Conservation (phyloP, 2,329 filamentous ascomycete species). For the Aureobasidium sp. region DNA sequence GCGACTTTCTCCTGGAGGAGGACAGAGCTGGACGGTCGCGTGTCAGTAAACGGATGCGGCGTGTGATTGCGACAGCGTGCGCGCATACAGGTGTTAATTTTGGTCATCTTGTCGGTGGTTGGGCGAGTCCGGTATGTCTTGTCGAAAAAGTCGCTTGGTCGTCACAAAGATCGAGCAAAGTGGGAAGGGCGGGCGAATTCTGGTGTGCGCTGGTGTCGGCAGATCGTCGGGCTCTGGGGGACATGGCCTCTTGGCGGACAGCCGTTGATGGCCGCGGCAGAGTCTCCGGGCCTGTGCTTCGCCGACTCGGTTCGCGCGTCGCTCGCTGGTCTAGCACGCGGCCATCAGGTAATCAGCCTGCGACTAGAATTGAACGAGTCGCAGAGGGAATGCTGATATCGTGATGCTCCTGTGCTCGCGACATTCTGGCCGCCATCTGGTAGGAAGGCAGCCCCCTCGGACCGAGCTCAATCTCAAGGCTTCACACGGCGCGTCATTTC, state of each 20-base stretch:
- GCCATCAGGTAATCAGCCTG: too few relatives aligned
- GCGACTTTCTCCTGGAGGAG: constrained; percentile 95
- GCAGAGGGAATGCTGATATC: too few relatives aligned
- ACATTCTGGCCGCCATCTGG: background rate
- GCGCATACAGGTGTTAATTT: constrained; percentile 56
- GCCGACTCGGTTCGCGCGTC: too few relatives aligned
- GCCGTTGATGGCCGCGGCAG: too few relatives aligned
- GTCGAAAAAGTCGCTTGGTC: constrained; percentile 17
- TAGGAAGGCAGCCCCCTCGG: background rate
- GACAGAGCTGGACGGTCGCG: constrained; percentile 47
- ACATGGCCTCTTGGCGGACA: too few relatives aligned
- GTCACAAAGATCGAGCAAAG: constrained; percentile 2
- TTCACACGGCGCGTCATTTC: background rate
- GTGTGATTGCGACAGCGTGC: background rate
- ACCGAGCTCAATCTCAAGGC: background rate
- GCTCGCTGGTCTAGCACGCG: too few relatives aligned
- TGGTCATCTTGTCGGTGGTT: constrained; percentile 56
- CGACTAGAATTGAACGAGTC: too few relatives aligned
- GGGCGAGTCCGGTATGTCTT: constrained; percentile 16
- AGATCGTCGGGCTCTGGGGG: constrained; percentile 16
- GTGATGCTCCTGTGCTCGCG: too few relatives aligned
- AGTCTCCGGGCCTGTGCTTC: too few relatives aligned
- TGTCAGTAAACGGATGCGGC: constrained; percentile 1
- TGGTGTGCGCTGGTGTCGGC: constrained; percentile 1
- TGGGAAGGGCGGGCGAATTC: background rate